A percentile compares a stretch with the other conserved stretches of the same genome.
These are phyloP conservation scores for Tetrastigma voinierianum DNA, from an alignment of 164 flowering plant species.

Conservation along the genomic window DNA sequence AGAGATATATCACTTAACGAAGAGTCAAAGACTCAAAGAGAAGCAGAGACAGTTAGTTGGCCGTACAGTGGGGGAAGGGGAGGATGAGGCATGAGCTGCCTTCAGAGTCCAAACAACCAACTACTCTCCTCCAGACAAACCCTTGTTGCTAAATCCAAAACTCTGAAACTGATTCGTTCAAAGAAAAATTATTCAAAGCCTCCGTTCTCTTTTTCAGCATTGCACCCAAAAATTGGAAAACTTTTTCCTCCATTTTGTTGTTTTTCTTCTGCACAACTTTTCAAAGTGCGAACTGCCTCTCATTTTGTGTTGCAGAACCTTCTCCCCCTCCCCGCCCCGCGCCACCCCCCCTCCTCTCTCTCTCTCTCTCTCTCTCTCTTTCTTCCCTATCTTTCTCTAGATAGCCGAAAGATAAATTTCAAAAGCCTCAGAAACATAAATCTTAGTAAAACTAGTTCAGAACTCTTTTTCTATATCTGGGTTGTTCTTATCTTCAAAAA, in stretches of 20 bases:
- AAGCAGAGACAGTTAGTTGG: conserved; percentile 31
- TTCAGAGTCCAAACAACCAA: conserved; percentile 4
- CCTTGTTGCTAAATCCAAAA: not conserved
- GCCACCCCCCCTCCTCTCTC: not conserved
- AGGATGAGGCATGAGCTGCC: too few species aligned
- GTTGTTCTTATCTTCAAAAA: not conserved
- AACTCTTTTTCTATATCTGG: not conserved
- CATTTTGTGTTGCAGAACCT: not conserved
- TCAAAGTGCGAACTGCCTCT: not conserved
- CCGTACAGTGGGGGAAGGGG: conserved; percentile 9
- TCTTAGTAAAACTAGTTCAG: not conserved
- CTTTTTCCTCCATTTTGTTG: not conserved
- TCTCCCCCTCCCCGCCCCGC: too few species aligned
- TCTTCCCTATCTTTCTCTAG: not conserved
- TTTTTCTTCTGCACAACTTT: not conserved
- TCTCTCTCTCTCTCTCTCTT: not conserved
- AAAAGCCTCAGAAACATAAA: not conserved
- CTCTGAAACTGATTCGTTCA: too few species aligned
- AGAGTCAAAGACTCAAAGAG: conserved; percentile 16
- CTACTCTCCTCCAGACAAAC: conserved; percentile 1
- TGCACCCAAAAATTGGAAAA: too few species aligned
- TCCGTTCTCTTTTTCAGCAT: too few species aligned
- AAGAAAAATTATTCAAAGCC: too few species aligned
- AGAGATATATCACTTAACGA: not conserved
- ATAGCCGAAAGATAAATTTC: not conserved